Evolutionary conservation across 2,329 filamentous ascomycete species (phyloP), one percentile per base, ranked within the genome.

Genomic region (Cladophialophora carrionii): DNA sequence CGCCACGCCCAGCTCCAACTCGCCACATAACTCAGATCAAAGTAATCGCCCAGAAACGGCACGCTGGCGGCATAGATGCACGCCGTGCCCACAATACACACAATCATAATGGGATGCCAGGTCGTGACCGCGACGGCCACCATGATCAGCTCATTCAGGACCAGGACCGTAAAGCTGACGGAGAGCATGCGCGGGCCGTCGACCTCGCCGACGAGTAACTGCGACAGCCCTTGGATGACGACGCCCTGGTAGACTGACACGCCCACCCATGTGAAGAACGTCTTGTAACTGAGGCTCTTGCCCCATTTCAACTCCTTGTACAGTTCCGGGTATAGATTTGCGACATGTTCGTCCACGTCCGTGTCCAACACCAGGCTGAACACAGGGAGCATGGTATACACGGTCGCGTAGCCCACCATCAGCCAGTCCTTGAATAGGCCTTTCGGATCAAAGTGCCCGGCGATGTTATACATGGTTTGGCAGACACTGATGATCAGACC

Each of bases 371-470:
- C 93, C 6, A 99, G 87, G 0, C 91, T 96, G 75, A 99, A 90
- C 37, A 99, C 95, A 0, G 95, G 95, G 17, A 87, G 85, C 76
- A 96, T 96, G 17, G 95, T 99, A 80, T 99, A 99, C 4, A 97
- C 84, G 0, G 95, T 99, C 0, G 93, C 92, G 75, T 99, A 99
- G 55, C 95, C 95, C 12, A 99, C 95, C 69, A 99, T 86, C 14
- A 99, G 85, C 93, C 94, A 99, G 76, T 98, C 92, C 80, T 89
- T 92, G 82, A 98, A 99, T 8, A 99, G 81, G 32, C 94, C 95
- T 72, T 96, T 92, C 0, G 95, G 96, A 76, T 97, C 92, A 75
- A 97, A 97, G 66, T 90, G 87, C 64, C 91, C 89, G 5, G 94
- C 93, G 67, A 98, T 96, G 76, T 91, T 96, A 81, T 94, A 99